Percentiles rank a stretch among this genome's conserved stretches.
These are phyloP conservation scores for Quercus wislizeni DNA, from an alignment of 306 rosid genomes.

Conservation along the genomic window DNA sequence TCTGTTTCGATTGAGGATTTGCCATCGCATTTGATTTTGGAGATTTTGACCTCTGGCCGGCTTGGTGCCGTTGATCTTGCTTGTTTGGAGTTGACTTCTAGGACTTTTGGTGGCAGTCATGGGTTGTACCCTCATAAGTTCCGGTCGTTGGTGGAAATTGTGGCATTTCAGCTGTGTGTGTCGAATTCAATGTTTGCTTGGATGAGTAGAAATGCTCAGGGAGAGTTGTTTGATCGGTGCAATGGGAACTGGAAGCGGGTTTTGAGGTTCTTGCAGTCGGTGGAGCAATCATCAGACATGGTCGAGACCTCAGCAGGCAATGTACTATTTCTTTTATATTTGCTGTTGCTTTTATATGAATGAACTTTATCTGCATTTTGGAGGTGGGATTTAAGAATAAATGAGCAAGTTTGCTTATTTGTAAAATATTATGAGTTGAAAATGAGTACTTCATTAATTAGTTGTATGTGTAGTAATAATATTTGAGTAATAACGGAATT, in stretches of 20 bases:
- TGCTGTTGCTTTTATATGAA: slow-evolving; percentile 5
- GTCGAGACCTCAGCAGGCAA: slow-evolving; percentile 91
- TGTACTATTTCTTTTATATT: slow-evolving; percentile 59
- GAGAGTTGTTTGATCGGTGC: slow-evolving; percentile 68
- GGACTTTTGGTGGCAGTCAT: slow-evolving; percentile 48
- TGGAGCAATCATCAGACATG: slow-evolving; percentile 71
- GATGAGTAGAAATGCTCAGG: slow-evolving; percentile 51
- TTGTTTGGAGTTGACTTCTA: slow-evolving; percentile 79
- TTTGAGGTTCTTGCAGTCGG: slow-evolving; percentile 83
- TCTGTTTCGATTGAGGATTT: slow-evolving; percentile 44
- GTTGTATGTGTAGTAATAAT: too few species aligned
- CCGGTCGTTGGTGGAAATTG: slow-evolving; percentile 73
- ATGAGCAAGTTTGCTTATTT: too few species aligned
- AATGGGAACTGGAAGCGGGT: slow-evolving; percentile 79
- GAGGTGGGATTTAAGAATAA: neutral
- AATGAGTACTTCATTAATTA: too few species aligned
- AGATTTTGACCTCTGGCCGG: slow-evolving; percentile 65
- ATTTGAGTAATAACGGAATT: too few species aligned
- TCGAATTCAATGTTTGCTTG: slow-evolving; percentile 48
- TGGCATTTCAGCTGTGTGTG: slow-evolving; percentile 66
- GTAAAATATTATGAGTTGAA: too few species aligned
- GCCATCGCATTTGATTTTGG: slow-evolving; percentile 80
- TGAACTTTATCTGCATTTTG: slow-evolving; percentile 21
- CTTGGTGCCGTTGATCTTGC: slow-evolving; percentile 71
- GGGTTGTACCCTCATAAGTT: slow-evolving; percentile 49